Conservation (phyloP, 257 asterid species). For the Agastache rugosa region DNA sequence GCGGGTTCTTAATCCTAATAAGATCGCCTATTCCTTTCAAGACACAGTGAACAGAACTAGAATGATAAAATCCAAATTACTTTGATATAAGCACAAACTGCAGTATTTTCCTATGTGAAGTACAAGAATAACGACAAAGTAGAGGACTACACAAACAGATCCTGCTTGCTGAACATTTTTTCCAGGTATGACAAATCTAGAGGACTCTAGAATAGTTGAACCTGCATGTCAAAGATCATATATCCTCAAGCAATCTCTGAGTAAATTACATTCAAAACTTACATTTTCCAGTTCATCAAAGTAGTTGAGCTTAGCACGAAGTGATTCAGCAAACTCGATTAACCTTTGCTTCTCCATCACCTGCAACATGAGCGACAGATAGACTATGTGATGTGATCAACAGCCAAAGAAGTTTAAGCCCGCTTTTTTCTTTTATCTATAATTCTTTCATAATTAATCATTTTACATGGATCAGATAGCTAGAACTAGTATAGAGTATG, state of each 20-base stretch:
- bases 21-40: neutral
- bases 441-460: constrained; percentile 22
- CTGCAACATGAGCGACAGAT: constrained; percentile 59
- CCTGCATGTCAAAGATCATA: constrained; percentile 17
- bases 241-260: constrained; percentile 33
- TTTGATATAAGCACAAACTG: neutral
- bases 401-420: constrained; percentile 12
- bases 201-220: constrained; percentile 27
- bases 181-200: neutral
- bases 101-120: neutral
- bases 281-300: constrained; percentile 99
- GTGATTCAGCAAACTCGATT: constrained; percentile 94
- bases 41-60: neutral
- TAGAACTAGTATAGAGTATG: constrained; percentile 25
- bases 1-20: neutral
- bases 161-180: constrained; percentile 20
- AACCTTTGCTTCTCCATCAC: constrained; percentile 93
- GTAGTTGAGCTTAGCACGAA: constrained; percentile 93
- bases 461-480: constrained; percentile 17
- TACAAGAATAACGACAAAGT: neutral
- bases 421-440: neutral
- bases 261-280: constrained; percentile 59
- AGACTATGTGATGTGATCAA: constrained; percentile 27
- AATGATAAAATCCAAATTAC: neutral
- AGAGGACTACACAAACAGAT: constrained; percentile 2